phyloP scores from a whole-genome alignment of 768 basidiomycete genomes.

The Asterophora parasitica region DNA sequence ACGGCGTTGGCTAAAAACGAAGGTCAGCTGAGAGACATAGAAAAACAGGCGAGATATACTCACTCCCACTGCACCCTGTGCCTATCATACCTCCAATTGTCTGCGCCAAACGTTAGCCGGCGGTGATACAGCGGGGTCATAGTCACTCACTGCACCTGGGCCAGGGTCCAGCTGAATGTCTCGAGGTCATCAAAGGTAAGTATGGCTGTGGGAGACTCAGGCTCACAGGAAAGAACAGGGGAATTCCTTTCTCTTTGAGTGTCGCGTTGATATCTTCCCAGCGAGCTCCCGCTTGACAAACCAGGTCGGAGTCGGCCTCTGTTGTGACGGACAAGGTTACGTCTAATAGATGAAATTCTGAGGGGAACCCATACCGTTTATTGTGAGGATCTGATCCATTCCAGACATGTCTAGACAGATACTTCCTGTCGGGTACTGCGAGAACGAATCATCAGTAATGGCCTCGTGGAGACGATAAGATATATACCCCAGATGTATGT shows the following conservation, averaged over 20 bases:
- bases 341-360: background rate
- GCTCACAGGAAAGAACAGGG: conserved; percentile 82
- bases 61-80: conserved; percentile 82
- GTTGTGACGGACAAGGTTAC: background rate
- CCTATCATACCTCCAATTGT: conserved; percentile 89
- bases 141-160: conserved; percentile 55
- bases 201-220: background rate
- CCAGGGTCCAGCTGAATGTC: conserved; percentile 59
- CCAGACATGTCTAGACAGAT: conserved; percentile 79
- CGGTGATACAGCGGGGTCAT: background rate
- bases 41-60: conserved; percentile 23
- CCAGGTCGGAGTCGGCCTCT: conserved; percentile 72
- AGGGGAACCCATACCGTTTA: conserved; percentile 50
- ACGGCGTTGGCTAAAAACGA: conserved; percentile 62
- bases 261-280: conserved; percentile 78
- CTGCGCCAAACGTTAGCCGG: conserved; percentile 23
- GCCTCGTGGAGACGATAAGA: background rate
- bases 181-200: background rate
- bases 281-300: conserved; percentile 69
- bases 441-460: conserved; percentile 2
- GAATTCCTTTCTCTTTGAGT: conserved; percentile 64
- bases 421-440: conserved; percentile 49
- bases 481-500: conserved; percentile 69
- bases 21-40: background rate
- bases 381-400: conserved; percentile 78